phyloP scores from a whole-genome alignment of 1,284 basidiomycete genomes.

The Cystobasidium pallidum region DNA sequence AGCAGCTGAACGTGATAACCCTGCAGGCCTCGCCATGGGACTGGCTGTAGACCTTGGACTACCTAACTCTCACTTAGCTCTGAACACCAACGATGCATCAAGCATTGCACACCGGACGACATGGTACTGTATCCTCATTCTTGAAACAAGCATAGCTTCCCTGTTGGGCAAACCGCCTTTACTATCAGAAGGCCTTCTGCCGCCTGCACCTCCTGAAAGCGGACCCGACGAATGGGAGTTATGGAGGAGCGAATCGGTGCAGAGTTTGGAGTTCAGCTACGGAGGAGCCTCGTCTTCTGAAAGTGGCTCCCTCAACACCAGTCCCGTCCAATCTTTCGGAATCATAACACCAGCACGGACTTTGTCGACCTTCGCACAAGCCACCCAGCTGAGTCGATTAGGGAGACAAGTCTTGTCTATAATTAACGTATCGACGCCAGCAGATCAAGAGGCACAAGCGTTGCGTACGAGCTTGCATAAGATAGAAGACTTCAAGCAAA shows the following conservation, averaged over 20 bases:
- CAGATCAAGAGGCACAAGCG: background rate
- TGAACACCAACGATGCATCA: conserved; percentile 12
- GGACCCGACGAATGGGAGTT: conserved; percentile 40
- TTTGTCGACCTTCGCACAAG: conserved; percentile 27
- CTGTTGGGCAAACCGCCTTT: conserved; percentile 26
- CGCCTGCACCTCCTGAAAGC: conserved; percentile 8
- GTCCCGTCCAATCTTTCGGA: conserved; percentile 31
- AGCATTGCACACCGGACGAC: conserved; percentile 18
- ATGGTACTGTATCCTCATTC: conserved; percentile 28
- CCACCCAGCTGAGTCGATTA: background rate
- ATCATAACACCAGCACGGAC: conserved; percentile 23
- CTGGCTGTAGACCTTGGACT: conserved; percentile 35
- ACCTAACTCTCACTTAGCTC: conserved; percentile 9
- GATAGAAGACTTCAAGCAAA: conserved; percentile 19
- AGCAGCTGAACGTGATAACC: background rate
- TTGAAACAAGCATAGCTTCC: conserved; percentile 12
- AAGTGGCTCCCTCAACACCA: conserved; percentile 18
- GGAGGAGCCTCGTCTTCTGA: background rate
- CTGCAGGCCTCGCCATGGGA: conserved; percentile 21
- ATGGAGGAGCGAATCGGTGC: conserved; percentile 37
- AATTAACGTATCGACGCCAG: background rate
- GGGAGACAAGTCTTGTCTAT: conserved; percentile 9
- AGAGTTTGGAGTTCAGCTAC: conserved; percentile 21
- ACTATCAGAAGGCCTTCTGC: background rate
- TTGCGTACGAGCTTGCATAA: conserved; percentile 11